These are phyloP conservation scores for Peronospora farinosa DNA, from an alignment of 352 stramenopile species.

Conservation along the genomic window DNA sequence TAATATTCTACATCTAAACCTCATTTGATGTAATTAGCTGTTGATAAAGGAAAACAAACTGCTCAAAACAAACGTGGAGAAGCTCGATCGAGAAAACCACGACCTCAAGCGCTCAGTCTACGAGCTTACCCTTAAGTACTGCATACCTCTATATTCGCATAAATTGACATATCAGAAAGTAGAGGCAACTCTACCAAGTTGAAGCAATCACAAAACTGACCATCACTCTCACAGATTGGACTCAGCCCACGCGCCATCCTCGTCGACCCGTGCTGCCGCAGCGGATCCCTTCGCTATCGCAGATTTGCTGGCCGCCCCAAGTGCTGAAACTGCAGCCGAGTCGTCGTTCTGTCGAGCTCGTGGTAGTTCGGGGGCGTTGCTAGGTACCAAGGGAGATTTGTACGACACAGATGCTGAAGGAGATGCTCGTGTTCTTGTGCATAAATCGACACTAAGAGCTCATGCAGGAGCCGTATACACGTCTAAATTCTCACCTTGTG, in stretches of 20 bases:
- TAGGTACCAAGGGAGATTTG: slow-evolving; percentile 50
- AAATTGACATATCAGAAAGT: slow-evolving; percentile 1
- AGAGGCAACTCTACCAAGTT: slow-evolving; percentile 5
- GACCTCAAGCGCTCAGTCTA: slow-evolving; percentile 89
- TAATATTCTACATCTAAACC: background rate
- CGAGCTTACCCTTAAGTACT: slow-evolving; percentile 83
- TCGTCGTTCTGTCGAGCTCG: slow-evolving; percentile 38
- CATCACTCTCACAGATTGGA: slow-evolving; percentile 50
- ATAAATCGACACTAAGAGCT: slow-evolving; percentile 74
- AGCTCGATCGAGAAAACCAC: slow-evolving; percentile 83
- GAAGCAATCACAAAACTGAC: slow-evolving; percentile 21
- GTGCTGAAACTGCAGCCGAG: slow-evolving; percentile 28
- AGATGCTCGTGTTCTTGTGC: slow-evolving; percentile 62
- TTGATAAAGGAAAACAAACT: slow-evolving; percentile 83
- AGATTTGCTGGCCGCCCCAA: slow-evolving; percentile 47
- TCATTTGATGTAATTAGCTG: slow-evolving; percentile 31
- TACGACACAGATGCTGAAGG: slow-evolving; percentile 47
- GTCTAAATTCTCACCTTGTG: slow-evolving; percentile 81
- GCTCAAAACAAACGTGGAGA: slow-evolving; percentile 76
- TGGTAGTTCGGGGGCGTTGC: slow-evolving; percentile 25
- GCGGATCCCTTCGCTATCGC: slow-evolving; percentile 65
- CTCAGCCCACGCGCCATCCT: slow-evolving; percentile 38
- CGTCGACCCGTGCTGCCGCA: slow-evolving; percentile 20
- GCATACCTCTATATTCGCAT: slow-evolving; percentile 12
- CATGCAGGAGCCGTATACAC: slow-evolving; percentile 81